phyloP scores from a whole-genome alignment of 2,329 filamentous ascomycete species.

The Bertia moriformis region DNA sequence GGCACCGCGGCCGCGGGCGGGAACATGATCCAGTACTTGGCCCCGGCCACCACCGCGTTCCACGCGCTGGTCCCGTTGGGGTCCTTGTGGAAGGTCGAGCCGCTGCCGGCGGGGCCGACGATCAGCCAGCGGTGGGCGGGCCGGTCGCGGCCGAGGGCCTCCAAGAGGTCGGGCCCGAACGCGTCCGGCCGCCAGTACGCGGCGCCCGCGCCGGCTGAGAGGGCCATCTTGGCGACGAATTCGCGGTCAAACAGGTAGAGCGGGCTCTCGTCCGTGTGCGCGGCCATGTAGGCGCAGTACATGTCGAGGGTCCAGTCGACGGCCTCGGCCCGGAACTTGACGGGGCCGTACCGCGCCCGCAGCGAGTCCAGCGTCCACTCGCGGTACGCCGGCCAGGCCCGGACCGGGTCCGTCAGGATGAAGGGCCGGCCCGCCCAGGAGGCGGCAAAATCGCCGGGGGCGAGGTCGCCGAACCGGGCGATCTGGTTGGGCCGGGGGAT shows the following conservation, averaged over 20 bases:
- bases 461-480: constrained; percentile 50
- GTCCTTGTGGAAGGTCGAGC: constrained; percentile 87
- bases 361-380: constrained; percentile 63
- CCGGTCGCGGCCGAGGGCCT: constrained; percentile 60
- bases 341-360: constrained; percentile 44
- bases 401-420: constrained; percentile 69
- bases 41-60: constrained; percentile 82
- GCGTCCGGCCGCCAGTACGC: constrained; percentile 70
- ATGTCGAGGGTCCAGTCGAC: constrained; percentile 81
- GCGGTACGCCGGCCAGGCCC: constrained; percentile 63
- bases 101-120: constrained; percentile 71
- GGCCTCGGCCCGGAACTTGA: constrained; percentile 74
- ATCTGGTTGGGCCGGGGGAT: constrained; percentile 69
- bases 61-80: constrained; percentile 66
- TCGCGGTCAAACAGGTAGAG: constrained; percentile 81
- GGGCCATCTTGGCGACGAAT: constrained; percentile 74
- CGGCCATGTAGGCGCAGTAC: constrained; percentile 69
- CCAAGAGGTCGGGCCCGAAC: constrained; percentile 78
- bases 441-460: constrained; percentile 57
- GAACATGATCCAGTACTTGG: constrained; percentile 99
- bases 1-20: constrained; percentile 66
- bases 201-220: constrained; percentile 41
- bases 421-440: constrained; percentile 73
- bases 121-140: constrained; percentile 90
- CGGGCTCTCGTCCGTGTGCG: constrained; percentile 72